Evolutionary conservation across 192 early-diverging fungal species (phyloP).

Genomic region (Coemansia umbellata): DNA sequence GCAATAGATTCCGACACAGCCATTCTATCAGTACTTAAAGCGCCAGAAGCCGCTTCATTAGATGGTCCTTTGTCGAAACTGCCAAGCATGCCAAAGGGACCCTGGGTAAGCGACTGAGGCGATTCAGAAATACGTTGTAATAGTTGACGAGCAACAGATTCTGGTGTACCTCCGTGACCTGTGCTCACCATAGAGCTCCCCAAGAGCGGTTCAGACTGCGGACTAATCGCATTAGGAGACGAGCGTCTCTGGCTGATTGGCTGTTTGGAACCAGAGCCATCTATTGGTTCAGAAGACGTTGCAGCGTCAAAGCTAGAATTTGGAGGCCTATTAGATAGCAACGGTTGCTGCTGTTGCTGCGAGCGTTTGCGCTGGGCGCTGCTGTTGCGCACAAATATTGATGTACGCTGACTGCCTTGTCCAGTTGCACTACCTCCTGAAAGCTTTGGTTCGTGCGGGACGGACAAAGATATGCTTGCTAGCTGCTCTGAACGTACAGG

Average conservation of each 20-base stretch:
- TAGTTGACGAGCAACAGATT: not conserved
- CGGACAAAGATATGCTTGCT: constrained; percentile 18
- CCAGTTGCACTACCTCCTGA: not conserved
- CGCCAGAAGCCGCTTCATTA: not conserved
- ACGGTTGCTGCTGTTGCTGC: constrained; percentile 9
- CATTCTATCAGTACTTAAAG: not conserved
- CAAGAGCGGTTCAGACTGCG: not conserved
- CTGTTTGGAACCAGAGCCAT: not conserved
- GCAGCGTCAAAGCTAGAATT: too few species aligned
- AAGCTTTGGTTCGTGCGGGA: constrained; percentile 23
- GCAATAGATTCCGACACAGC: constrained; percentile 36
- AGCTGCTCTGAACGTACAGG: constrained; percentile 11
- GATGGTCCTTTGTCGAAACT: not conserved
- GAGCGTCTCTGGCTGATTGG: not conserved
- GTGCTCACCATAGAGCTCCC: not conserved
- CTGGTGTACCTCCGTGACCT: constrained; percentile 1
- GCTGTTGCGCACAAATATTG: constrained; percentile 21
- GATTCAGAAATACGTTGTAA: constrained; percentile 17
- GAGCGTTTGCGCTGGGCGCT: constrained; percentile 16
- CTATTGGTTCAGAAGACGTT: too few species aligned
- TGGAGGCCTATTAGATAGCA: too few species aligned
- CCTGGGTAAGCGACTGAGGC: constrained; percentile 16
- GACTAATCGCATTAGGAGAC: not conserved
- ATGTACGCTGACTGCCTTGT: constrained; percentile 13
- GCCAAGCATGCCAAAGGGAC: not conserved